Percentiles rank a stretch among this genome's conserved stretches.
Evolutionary conservation across 331 rosid species (phyloP).

Genomic region (Prunus yedoensis): DNA sequence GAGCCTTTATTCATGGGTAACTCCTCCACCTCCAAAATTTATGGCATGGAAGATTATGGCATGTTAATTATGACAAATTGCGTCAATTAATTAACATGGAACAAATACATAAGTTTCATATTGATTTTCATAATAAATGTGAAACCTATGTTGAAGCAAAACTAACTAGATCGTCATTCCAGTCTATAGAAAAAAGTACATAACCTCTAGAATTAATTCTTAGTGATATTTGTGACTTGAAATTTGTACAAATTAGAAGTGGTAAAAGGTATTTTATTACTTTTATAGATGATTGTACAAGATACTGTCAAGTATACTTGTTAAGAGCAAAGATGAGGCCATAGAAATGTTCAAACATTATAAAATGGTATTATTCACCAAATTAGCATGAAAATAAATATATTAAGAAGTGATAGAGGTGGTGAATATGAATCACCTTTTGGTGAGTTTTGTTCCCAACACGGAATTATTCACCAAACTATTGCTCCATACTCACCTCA

Average conservation of each 20-base stretch:
- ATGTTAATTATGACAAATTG: neutral
- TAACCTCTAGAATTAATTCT: neutral
- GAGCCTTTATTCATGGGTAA: no score
- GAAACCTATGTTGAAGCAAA: slow-evolving; percentile 1
- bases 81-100: neutral
- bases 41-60: neutral
- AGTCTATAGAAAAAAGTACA: neutral
- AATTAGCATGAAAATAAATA: slow-evolving; percentile 3
- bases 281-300: neutral
- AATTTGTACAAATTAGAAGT: neutral
- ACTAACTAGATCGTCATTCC: neutral
- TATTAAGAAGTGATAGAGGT: neutral
- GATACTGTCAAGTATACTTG: neutral
- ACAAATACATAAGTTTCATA: neutral
- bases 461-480: slow-evolving; percentile 1
- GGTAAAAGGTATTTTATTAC: neutral
- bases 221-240: neutral
- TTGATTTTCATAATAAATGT: neutral
- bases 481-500: neutral
- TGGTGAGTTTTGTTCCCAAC: neutral
- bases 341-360: neutral
- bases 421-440: slow-evolving; percentile 10
- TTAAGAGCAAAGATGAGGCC: neutral
- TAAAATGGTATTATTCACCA: no score
- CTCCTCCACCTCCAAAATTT: neutral